Evolutionary conservation across 2,329 filamentous ascomycete genomes (phyloP), one percentile per base, ranked within the genome.

Genomic region (Apiospora sp.): DNA sequence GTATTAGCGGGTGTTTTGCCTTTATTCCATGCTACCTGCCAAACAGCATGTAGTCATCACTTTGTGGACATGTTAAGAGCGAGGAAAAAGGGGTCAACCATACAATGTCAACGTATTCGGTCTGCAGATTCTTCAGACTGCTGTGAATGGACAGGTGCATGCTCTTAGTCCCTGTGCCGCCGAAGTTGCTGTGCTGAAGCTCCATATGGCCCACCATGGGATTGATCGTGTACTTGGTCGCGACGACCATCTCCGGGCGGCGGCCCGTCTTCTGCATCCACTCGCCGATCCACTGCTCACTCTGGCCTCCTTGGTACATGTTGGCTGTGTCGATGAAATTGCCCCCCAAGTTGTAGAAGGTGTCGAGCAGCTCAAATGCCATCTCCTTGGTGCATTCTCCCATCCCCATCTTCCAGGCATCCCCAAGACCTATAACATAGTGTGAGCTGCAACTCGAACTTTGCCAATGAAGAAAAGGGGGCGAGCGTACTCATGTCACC

Each of bases 301-400:
- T 90, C 76, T 91, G 81, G 70, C 88, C 89, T 73, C 86, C 76
- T 76, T 91, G 87, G 80, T 91, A 92, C 75, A 84, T 85, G 81
- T 87, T 89, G 76, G 88, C 81, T 0, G 90, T 92, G 79, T 93
- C 91, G 78, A 93, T 91, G 79, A 93, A 92, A 82, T 93, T 93
- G 16, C 91, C 91, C 4, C 91, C 91, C 0, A 86, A 82, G 22
- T 84, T 83, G 71, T 83, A 85, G 80, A 86, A 92, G 71, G 84
- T 85, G 75, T 92, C 90, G 1, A 92, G 83, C 5, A 92, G 83
- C 58, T 84, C 83, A 76, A 90, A 90, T 0, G 86, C 82, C 82
- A 88, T 64, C 22, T 64, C 58, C 5, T 64, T 87, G 72, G 92
- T 84, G 68, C 85, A 83, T 76, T 91, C 91, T 0, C 87, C 81